Conservation (phyloP, 2,329 filamentous ascomycete species). For the Metarhizium brunneum region DNA sequence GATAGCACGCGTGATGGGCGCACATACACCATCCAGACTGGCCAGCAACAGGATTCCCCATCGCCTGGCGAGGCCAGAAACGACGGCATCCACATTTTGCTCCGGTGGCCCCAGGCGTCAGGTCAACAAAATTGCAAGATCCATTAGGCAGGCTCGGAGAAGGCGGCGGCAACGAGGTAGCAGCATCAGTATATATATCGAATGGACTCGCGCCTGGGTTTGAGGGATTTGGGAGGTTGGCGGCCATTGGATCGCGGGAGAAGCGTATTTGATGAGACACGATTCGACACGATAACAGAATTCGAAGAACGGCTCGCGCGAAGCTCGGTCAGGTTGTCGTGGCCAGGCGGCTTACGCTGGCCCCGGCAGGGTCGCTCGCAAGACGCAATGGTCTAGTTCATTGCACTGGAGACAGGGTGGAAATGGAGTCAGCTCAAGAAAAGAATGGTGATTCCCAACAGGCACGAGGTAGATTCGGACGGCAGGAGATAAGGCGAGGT, state of each 20-base stretch:
- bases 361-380: neutral
- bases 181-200: conserved; percentile 45
- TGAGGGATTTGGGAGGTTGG: conserved; percentile 36
- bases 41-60: conserved; percentile 25
- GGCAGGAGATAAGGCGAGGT: neutral
- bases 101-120: conserved; percentile 41
- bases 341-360: neutral
- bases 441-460: neutral
- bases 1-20: conserved; percentile 52
- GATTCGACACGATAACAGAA: neutral
- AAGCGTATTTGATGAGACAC: neutral
- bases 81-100: conserved; percentile 50
- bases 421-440: neutral
- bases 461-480: neutral
- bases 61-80: conserved; percentile 43
- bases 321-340: neutral
- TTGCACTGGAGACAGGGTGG: neutral
- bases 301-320: neutral
- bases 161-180: conserved; percentile 15
- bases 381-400: neutral
- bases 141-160: conserved; percentile 37
- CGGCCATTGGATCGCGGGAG: conserved; percentile 36
- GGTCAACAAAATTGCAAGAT: conserved; percentile 48
- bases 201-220: conserved; percentile 38
- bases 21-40: conserved; percentile 51